Percentiles rank a stretch among this genome's conserved stretches.
phyloP scores from a whole-genome alignment of 1,284 basidiomycete genomes.

The Wolfiporia cocos region DNA sequence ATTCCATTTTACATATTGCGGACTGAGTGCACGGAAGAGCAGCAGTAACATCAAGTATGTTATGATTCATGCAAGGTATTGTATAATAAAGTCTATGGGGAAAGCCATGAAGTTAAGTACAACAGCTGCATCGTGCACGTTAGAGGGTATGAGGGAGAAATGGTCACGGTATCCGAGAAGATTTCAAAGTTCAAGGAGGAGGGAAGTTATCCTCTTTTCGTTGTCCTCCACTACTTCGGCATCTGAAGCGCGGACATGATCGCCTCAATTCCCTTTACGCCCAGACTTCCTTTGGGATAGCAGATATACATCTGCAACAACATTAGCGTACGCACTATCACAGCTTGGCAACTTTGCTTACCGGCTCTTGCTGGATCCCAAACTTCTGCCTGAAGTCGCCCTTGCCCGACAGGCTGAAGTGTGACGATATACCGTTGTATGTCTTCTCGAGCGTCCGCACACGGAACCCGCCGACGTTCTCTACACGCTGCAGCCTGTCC shows the following conservation, averaged over 20 bases:
- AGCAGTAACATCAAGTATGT: too few relatives aligned
- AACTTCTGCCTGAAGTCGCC: slow-evolving; percentile 40
- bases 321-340: slow-evolving; percentile 6
- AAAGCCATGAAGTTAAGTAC: too few relatives aligned
- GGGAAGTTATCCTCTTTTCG: too few relatives aligned
- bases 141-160: too few relatives aligned
- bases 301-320: slow-evolving; percentile 24
- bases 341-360: slow-evolving; percentile 13
- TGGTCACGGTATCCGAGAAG: too few relatives aligned
- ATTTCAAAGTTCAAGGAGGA: too few relatives aligned
- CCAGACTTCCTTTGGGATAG: slow-evolving; percentile 24
- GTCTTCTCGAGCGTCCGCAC: slow-evolving; percentile 39
- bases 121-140: too few relatives aligned
- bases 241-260: slow-evolving; percentile 32
- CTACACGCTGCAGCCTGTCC: slow-evolving; percentile 27
- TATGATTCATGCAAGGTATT: too few relatives aligned
- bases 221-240: too few relatives aligned
- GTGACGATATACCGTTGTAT: slow-evolving; percentile 37
- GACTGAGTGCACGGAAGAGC: too few relatives aligned
- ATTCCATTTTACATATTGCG: too few relatives aligned
- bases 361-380: slow-evolving; percentile 30
- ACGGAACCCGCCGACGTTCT: slow-evolving; percentile 31
- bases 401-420: slow-evolving; percentile 37
- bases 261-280: slow-evolving; percentile 31
- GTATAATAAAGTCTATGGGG: too few relatives aligned